These are phyloP conservation scores for Penicillium occitanis DNA, from an alignment of 2,329 filamentous ascomycete species.

Conservation along the genomic window DNA sequence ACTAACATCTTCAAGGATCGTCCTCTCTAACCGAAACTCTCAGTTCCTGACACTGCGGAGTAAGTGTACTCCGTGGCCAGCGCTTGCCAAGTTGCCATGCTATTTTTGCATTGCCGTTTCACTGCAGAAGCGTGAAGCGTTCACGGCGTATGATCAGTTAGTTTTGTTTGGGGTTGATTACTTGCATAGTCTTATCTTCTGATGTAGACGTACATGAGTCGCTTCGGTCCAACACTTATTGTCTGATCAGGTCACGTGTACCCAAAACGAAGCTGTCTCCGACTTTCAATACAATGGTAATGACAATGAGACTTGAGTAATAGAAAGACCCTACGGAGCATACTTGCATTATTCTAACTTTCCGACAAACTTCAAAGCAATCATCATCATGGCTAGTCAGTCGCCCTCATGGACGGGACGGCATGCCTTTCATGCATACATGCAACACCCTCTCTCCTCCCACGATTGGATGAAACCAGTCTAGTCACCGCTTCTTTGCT, in stretches of 20 bases:
- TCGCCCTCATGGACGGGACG: background rate
- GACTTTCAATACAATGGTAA: background rate
- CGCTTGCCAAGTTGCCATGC: background rate
- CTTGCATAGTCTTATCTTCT: background rate
- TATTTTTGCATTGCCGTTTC: conserved; percentile 4
- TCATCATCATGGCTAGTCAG: background rate
- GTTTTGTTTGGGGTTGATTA: background rate
- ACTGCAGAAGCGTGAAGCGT: background rate
- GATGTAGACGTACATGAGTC: background rate
- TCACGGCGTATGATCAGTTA: background rate
- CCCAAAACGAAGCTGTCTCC: background rate
- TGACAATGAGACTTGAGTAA: background rate
- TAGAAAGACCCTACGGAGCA: background rate
- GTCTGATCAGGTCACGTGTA: background rate
- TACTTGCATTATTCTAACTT: background rate
- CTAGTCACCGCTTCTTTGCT: conserved; percentile 18
- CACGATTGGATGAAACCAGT: conserved; percentile 5
- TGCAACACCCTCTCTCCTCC: background rate
- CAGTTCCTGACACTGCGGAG: background rate
- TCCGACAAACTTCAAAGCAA: background rate
- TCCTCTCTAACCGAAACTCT: conserved; percentile 3
- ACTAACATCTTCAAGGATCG: background rate
- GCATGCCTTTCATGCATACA: background rate
- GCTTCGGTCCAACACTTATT: background rate
- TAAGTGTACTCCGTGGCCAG: background rate